These are phyloP conservation scores for Pontederia crassipes DNA, from an alignment of 176 grass and related monocot genomes.

Conservation along the genomic window DNA sequence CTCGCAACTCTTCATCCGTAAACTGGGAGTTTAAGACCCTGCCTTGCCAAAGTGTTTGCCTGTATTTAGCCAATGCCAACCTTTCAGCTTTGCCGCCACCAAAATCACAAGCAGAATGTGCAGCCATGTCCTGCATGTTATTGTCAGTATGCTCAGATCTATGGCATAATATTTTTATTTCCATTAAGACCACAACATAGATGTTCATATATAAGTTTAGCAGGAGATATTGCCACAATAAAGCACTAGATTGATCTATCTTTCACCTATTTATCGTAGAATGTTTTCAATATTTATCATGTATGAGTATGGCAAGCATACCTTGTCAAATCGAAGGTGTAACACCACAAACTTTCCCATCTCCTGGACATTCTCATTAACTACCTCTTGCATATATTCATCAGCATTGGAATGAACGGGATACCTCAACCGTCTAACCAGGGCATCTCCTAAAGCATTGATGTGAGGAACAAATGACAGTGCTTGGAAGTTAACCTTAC, in stretches of 20 bases:
- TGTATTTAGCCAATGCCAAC: slow-evolving; percentile 84
- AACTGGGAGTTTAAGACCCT: slow-evolving; percentile 75
- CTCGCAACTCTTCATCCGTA: slow-evolving; percentile 61
- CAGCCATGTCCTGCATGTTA: slow-evolving; percentile 72
- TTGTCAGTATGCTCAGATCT: slow-evolving; percentile 2
- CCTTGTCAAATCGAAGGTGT: slow-evolving; percentile 96
- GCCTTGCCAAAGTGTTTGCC: slow-evolving; percentile 91
- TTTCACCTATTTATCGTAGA: too few relatives aligned
- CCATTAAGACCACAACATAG: too few relatives aligned
- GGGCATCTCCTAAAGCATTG: slow-evolving; percentile 46
- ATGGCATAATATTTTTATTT: background rate
- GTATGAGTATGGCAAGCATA: slow-evolving; percentile 22
- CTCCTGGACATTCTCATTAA: slow-evolving; percentile 23
- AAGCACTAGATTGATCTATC: too few relatives aligned
- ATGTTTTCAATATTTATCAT: background rate
- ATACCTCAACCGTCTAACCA: slow-evolving; percentile 56
- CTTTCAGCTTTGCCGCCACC: slow-evolving; percentile 78
- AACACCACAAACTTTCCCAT: slow-evolving; percentile 66
- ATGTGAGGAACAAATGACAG: slow-evolving; percentile 69
- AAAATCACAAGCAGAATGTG: slow-evolving; percentile 89
- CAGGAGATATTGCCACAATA: too few relatives aligned
- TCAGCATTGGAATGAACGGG: slow-evolving; percentile 21
- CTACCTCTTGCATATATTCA: slow-evolving; percentile 26
- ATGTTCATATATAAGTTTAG: too few relatives aligned
- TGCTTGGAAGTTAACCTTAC: slow-evolving; percentile 90